These are phyloP conservation scores for Protostelium mycophagum DNA, from an alignment of 78 protist genomes.

Conservation along the genomic window DNA sequence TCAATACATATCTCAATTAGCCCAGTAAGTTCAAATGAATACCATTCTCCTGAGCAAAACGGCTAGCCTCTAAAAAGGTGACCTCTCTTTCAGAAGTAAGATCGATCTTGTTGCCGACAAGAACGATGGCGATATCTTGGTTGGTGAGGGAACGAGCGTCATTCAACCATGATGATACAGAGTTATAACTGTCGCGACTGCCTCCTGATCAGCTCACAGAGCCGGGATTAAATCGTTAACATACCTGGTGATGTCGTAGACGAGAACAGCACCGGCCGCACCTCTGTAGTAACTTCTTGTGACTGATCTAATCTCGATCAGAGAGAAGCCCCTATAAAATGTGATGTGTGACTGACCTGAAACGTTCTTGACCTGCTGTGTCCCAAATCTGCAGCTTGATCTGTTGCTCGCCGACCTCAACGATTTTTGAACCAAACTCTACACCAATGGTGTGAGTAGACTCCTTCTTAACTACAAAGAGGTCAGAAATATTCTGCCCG, in stretches of 20 bases:
- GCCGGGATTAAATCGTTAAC: neutral
- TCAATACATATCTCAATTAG: neutral
- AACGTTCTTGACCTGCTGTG: slow-evolving; percentile 82
- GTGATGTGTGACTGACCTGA: slow-evolving; percentile 39
- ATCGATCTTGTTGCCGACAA: slow-evolving; percentile 77
- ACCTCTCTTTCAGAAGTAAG: slow-evolving; percentile 60
- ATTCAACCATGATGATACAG: slow-evolving; percentile 82
- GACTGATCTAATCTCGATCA: slow-evolving; percentile 42
- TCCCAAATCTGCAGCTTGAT: slow-evolving; percentile 82
- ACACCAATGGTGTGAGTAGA: slow-evolving; percentile 91
- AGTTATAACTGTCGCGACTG: slow-evolving; percentile 64
- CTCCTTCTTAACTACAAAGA: slow-evolving; percentile 41
- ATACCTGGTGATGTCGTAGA: slow-evolving; percentile 77
- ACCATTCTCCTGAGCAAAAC: slow-evolving; percentile 73
- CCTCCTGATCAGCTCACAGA: too few relatives aligned
- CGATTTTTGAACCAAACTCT: slow-evolving; percentile 82
- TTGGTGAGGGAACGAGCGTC: slow-evolving; percentile 70
- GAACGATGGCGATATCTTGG: slow-evolving; percentile 60
- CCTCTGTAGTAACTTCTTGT: slow-evolving; percentile 86
- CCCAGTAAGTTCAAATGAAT: neutral
- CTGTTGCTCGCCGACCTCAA: slow-evolving; percentile 60
- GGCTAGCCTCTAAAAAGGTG: slow-evolving; percentile 61
- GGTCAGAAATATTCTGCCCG: neutral
- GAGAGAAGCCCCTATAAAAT: neutral
- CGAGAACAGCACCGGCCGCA: slow-evolving; percentile 89